Evolutionary conservation across 2,329 filamentous ascomycete genomes (phyloP), one percentile per base, ranked within the genome.

Genomic region (Leptographium lundbergii): DNA sequence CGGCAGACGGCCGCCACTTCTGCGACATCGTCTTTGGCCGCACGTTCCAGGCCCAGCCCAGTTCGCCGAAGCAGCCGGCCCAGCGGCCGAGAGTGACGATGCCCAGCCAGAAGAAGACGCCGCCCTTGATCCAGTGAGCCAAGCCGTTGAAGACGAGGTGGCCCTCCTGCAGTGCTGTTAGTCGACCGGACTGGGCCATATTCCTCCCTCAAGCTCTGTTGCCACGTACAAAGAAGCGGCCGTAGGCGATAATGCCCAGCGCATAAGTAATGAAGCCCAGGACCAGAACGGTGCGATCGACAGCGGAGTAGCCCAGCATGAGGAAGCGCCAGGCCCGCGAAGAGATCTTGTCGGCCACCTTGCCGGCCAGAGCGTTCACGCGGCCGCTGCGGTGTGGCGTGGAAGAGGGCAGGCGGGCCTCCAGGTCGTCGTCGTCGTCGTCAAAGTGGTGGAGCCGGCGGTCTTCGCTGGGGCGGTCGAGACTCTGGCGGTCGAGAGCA

Each of bases 41-140:
- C 61, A 91, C 72, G 67, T 97, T 97, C 92, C 92, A 96, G 0
- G 91, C 89, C 92, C 92, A 97, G 64, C 92, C 92, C 59, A 92
- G 80, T 61, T 96, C 89, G 60, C 88, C 85, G 69, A 95, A 97
- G 69, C 88, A 88, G 29, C 92, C 92, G 68, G 91, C 84, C 87
- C 90, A 96, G 59, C 92, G 86, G 34, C 90, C 91, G 4, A 97
- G 78, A 0, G 89, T 95, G 61, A 96, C 74, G 24, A 96, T 73
- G 10, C 92, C 92, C 63, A 95, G 89, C 85, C 89, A 94, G 74
- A 96, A 90, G 76, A 97, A 97, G 58, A 97, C 87, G 4, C 89
- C 89, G 53, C 92, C 92, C 70, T 97, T 97, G 70, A 96, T 85
- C 75, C 89, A 96, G 69, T 97, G 92, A 9, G 92, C 92, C 50